phyloP scores from a whole-genome alignment of 192 early-diverging fungal species.

The Linnemannia elongata region DNA sequence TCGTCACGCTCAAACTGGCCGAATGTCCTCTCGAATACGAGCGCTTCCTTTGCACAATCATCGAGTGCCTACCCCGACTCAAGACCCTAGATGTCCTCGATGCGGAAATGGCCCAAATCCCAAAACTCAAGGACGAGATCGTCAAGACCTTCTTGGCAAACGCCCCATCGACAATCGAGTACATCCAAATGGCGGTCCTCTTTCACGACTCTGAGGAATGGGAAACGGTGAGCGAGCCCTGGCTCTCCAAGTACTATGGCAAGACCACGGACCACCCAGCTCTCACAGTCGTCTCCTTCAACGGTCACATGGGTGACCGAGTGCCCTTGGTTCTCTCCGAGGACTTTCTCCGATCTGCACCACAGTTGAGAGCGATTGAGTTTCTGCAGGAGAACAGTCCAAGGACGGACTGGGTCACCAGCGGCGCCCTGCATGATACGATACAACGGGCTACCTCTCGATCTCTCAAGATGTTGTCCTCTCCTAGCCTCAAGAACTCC shows the following conservation, averaged over 20 bases:
- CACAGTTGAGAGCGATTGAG: neutral
- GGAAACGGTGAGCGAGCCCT: neutral
- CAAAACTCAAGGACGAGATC: neutral
- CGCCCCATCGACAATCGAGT: neutral
- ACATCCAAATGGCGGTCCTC: conserved; percentile 3
- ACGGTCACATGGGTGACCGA: neutral
- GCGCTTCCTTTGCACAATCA: neutral
- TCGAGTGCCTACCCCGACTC: neutral
- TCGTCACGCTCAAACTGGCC: neutral
- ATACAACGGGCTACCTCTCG: neutral
- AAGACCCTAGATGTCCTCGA: neutral
- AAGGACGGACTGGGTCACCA: neutral
- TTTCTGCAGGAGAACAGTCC: neutral
- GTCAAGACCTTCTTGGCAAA: neutral
- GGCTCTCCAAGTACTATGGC: neutral
- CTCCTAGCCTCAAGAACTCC: neutral
- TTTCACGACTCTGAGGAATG: neutral
- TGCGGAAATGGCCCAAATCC: conserved; percentile 1
- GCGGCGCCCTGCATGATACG: neutral
- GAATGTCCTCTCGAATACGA: neutral
- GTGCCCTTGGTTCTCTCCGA: neutral
- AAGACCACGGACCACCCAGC: neutral
- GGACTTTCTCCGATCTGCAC: neutral
- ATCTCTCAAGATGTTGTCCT: neutral
- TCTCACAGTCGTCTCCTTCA: conserved; percentile 3